Evolutionary conservation across 1,284 basidiomycete species (phyloP).

Genomic region (Ustilago loliicola): DNA sequence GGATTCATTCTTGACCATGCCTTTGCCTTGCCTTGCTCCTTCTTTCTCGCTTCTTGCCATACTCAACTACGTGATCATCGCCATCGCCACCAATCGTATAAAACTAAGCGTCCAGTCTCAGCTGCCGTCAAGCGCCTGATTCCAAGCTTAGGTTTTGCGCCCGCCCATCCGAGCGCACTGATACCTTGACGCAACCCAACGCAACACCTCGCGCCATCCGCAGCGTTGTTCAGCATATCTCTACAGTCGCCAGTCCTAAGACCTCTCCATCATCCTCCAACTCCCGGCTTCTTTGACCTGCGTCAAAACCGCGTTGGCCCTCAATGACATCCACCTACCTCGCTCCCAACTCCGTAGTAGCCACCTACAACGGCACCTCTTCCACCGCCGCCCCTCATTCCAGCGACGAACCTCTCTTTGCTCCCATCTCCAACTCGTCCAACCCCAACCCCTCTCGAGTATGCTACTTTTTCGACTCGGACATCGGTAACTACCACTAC

Average conservation of each 20-base stretch:
- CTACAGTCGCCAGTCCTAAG: too few relatives aligned
- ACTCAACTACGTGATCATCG: not conserved
- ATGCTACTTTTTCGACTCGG: slow-evolving; percentile 80
- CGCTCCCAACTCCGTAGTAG: slow-evolving; percentile 40
- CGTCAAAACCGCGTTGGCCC: not conserved
- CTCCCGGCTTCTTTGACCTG: not conserved
- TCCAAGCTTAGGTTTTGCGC: not conserved
- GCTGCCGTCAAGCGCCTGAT: not conserved
- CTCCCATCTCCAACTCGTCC: slow-evolving; percentile 49
- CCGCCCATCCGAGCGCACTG: not conserved
- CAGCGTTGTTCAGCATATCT: too few relatives aligned
- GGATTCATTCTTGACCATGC: slow-evolving; percentile 1
- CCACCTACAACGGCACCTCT: slow-evolving; percentile 36
- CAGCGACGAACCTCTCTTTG: slow-evolving; percentile 48
- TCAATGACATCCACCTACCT: slow-evolving; percentile 57
- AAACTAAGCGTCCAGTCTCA: too few relatives aligned
- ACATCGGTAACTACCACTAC: slow-evolving; percentile 98
- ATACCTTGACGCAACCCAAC: too few relatives aligned
- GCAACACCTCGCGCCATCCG: not conserved
- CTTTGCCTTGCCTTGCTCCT: too few relatives aligned
- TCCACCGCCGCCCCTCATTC: slow-evolving; percentile 18
- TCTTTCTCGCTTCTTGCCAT: not conserved
- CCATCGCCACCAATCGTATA: not conserved
- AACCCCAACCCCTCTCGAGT: slow-evolving; percentile 61
- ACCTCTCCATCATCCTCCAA: not conserved